phyloP scores from a whole-genome alignment of 768 basidiomycete species.

The Psilocybe cubensis region DNA sequence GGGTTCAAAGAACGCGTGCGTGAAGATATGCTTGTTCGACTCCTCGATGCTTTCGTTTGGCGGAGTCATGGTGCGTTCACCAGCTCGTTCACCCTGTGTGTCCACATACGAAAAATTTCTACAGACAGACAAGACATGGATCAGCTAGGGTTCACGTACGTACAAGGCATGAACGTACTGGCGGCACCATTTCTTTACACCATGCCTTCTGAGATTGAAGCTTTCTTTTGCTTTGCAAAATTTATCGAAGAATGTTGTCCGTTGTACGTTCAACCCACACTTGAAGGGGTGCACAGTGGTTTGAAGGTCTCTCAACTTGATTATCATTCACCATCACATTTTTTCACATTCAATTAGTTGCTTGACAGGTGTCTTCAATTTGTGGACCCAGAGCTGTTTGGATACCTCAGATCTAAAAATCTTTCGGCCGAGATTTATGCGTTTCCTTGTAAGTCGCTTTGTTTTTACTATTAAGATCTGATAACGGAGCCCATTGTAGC shows the following conservation, averaged over 20 bases:
- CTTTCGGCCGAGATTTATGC: constrained; percentile 96
- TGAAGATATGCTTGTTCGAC: constrained; percentile 94
- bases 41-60: constrained; percentile 99
- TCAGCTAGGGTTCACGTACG: constrained; percentile 91
- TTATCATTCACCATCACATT: neutral
- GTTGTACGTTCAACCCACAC: constrained; percentile 93
- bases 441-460: constrained; percentile 77
- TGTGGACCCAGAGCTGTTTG: constrained; percentile 86
- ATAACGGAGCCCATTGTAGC: constrained; percentile 47
- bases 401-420: constrained; percentile 84
- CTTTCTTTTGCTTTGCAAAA: constrained; percentile 94
- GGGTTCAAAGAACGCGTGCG: constrained; percentile 98
- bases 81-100: neutral
- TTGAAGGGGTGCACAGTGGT: constrained; percentile 95
- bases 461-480: neutral
- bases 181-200: constrained; percentile 98
- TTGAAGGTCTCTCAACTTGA: constrained; percentile 67
- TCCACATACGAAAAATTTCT: neutral
- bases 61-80: constrained; percentile 78
- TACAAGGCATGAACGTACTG: constrained; percentile 99
- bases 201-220: constrained; percentile 97
- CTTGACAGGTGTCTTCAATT: constrained; percentile 91
- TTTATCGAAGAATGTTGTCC: constrained; percentile 97
- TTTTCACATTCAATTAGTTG: constrained; percentile 53
- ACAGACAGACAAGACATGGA: constrained; percentile 77